phyloP scores from a whole-genome alignment of 2,329 filamentous ascomycete species.

The Chrysoporthe puriensis region DNA sequence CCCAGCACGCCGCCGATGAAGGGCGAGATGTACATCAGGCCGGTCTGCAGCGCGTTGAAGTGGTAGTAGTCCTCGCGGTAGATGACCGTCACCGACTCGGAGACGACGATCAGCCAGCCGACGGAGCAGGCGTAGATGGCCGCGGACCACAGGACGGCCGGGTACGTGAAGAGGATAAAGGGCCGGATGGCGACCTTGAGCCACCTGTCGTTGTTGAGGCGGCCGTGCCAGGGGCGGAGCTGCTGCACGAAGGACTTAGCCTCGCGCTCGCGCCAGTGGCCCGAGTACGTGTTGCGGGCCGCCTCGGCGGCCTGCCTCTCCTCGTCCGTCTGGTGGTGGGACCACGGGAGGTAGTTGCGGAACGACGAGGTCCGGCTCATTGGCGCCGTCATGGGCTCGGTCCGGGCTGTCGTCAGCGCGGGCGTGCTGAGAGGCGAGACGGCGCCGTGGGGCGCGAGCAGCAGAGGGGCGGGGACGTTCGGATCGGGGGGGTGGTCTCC shows the following conservation, averaged over 20 bases:
- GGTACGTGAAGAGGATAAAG: constrained; percentile 85
- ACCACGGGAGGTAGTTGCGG: constrained; percentile 24
- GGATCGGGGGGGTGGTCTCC: neutral
- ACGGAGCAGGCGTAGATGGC: constrained; percentile 85
- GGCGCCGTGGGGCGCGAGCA: neutral
- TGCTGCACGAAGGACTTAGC: constrained; percentile 74
- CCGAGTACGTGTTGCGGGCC: constrained; percentile 64
- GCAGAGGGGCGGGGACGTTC: neutral
- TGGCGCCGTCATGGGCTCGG: constrained; percentile 16
- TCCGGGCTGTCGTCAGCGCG: constrained; percentile 1
- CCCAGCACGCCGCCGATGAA: constrained; percentile 88
- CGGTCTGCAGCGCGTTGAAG: constrained; percentile 79
- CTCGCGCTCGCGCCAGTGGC: constrained; percentile 67
- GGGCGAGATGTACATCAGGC: constrained; percentile 86
- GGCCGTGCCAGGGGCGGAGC: constrained; percentile 76
- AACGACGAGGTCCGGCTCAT: constrained; percentile 23
- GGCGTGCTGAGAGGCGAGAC: constrained; percentile 9
- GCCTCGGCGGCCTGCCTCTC: constrained; percentile 47
- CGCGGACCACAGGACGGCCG: constrained; percentile 85
- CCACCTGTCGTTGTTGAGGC: constrained; percentile 80
- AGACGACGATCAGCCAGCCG: constrained; percentile 94
- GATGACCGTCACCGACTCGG: constrained; percentile 81
- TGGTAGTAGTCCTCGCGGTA: constrained; percentile 76
- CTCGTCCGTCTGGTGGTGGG: constrained; percentile 40
- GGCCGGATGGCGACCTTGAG: constrained; percentile 76